phyloP scores from a whole-genome alignment of 495 filamentous ascomycete genomes.

The Halenospora varia region DNA sequence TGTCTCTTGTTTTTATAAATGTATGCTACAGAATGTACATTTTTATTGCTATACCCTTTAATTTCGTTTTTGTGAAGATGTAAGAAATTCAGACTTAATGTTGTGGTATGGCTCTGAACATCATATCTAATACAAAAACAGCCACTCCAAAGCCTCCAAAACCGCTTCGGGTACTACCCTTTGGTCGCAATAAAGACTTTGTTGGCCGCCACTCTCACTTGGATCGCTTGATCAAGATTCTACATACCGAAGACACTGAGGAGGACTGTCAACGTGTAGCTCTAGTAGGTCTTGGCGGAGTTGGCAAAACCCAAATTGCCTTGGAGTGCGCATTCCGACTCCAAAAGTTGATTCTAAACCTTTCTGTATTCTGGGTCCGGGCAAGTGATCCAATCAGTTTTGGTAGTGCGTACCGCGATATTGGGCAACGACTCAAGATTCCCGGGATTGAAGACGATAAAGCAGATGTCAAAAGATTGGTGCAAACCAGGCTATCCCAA shows the following conservation, averaged over 20 bases:
- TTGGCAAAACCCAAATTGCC: slow-evolving; percentile 13
- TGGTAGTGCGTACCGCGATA: slow-evolving; percentile 8
- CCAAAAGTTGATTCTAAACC: slow-evolving; percentile 1
- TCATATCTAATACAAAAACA: too few relatives aligned
- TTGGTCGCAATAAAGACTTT: slow-evolving; percentile 10
- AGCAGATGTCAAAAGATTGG: slow-evolving; percentile 1
- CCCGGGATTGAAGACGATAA: slow-evolving; percentile 1
- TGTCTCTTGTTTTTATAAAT: background rate
- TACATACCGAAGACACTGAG: background rate
- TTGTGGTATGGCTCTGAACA: too few relatives aligned
- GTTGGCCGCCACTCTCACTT: slow-evolving; percentile 9
- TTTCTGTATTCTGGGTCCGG: slow-evolving; percentile 14
- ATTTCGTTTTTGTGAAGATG: too few relatives aligned
- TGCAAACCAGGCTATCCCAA: slow-evolving; percentile 2
- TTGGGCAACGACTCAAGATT: slow-evolving; percentile 1
- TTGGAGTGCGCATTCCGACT: slow-evolving; percentile 13
- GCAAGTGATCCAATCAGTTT: slow-evolving; percentile 10
- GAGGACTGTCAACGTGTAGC: slow-evolving; percentile 11
- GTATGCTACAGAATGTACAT: too few relatives aligned
- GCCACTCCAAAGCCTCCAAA: too few relatives aligned
- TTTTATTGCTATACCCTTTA: too few relatives aligned
- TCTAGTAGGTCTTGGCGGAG: slow-evolving; percentile 16
- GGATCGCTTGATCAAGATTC: background rate
- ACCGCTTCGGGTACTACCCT: too few relatives aligned
- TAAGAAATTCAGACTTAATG: too few relatives aligned